These are phyloP conservation scores for Cairneyella variabilis DNA, from an alignment of 495 filamentous ascomycete genomes.

Conservation along the genomic window DNA sequence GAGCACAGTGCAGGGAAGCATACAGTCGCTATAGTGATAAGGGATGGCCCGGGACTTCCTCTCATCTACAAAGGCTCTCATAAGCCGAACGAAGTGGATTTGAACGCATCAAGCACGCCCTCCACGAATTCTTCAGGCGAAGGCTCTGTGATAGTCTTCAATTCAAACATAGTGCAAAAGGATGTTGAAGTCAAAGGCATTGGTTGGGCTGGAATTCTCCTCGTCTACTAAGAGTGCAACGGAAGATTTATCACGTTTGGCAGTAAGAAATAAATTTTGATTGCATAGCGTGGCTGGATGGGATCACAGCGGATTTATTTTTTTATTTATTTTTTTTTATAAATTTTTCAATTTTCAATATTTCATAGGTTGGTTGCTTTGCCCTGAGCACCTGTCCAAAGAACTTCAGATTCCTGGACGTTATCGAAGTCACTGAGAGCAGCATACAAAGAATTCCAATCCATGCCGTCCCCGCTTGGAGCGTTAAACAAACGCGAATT, in stretches of 20 bases:
- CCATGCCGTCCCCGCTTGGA: slow-evolving; percentile 1
- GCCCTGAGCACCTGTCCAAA: neutral
- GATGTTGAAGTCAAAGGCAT: neutral
- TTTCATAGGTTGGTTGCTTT: neutral
- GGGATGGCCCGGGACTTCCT: slow-evolving; percentile 1
- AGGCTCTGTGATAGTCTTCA: slow-evolving; percentile 6
- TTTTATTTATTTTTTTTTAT: neutral
- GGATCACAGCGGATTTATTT: neutral
- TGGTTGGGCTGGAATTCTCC: slow-evolving; percentile 2
- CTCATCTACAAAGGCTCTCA: slow-evolving; percentile 4
- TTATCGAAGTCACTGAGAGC: slow-evolving; percentile 1
- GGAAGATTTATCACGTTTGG: neutral
- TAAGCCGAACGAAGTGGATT: neutral
- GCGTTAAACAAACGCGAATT: neutral
- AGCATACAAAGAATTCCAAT: slow-evolving; percentile 8
- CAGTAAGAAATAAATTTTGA: neutral
- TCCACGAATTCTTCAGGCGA: neutral
- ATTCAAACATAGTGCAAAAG: slow-evolving; percentile 1
- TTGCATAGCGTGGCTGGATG: neutral
- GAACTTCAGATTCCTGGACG: neutral
- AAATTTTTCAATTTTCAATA: neutral
- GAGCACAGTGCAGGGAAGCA: neutral
- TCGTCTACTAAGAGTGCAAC: neutral
- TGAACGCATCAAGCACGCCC: neutral
- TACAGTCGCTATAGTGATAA: slow-evolving; percentile 1